Base-by-base conservation (phyloP, 345 rosid species). In the Kernera saxatilis region DNA sequence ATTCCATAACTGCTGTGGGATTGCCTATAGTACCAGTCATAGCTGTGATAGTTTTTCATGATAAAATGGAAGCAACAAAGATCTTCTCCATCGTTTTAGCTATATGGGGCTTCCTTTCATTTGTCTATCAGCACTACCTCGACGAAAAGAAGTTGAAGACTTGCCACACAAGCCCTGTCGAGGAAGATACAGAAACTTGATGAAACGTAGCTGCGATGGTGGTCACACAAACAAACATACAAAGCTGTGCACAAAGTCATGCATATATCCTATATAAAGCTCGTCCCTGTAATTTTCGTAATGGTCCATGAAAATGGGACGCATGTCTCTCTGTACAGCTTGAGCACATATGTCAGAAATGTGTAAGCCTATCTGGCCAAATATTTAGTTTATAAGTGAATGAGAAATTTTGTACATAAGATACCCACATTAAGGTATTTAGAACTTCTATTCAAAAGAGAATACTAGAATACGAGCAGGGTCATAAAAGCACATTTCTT, bases 31-130 rank as follows among this genome's bases (percentile, higher is more conserved):
- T 84, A 29, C 89, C 71, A 21, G 53, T 70, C 5, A 9, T 76
- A 52, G 75, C 71, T 6, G 74, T 61, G 27, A 52, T 75, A 5
- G 74, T 68, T 39, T 85, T 87, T 63, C 77, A 79, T 5, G 96
- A 88, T 62, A 67, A 70, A 44, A 83, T 90, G 91, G 74, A 81
- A 18, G 87, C 88, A 1, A 40, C 86, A 0, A 91, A 91, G 78
- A 79, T 56, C 14, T 81, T 84, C 67, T 74, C 92, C 32, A 79
- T 91, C 77, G 39, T 76, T 43, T 69, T 88, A 77, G 88, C 88
- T 17, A 22, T 81, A 0, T 84, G 88, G 95, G 95, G 88, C 2
- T 83, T 86, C 53, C 22, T 82, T 36, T 86, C 85, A 5, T 84
- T 77, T 85, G 87, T 17, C 30, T 85, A 19, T 82, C 95, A 86